Conservation (phyloP, 805 yeast species). For the Saccharomycopsis sp. region DNA sequence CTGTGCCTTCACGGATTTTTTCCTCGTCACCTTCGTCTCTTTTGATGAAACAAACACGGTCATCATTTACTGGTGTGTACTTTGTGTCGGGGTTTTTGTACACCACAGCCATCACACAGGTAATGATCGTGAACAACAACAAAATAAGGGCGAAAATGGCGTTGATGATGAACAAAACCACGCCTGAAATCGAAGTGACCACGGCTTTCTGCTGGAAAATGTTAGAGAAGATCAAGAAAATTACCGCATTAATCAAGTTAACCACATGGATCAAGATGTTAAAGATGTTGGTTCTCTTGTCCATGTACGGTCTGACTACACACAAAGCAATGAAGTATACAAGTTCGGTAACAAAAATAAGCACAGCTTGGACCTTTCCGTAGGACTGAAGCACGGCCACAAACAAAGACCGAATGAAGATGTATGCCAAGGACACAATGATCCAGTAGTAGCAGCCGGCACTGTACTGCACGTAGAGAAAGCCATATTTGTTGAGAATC, state of each 20-base stretch:
- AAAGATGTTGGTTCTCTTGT: slow-evolving; percentile 88
- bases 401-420: slow-evolving; percentile 68
- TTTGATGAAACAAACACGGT: slow-evolving; percentile 91
- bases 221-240: slow-evolving; percentile 84
- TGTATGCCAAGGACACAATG: slow-evolving; percentile 54
- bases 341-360: slow-evolving; percentile 71
- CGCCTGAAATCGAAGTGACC: slow-evolving; percentile 89
- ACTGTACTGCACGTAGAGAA: slow-evolving; percentile 82
- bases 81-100: slow-evolving; percentile 92
- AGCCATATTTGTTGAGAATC: slow-evolving; percentile 82
- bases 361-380: slow-evolving; percentile 78
- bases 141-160: slow-evolving; percentile 82
- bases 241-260: slow-evolving; percentile 72
- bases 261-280: slow-evolving; percentile 80
- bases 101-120: slow-evolving; percentile 77
- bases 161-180: slow-evolving; percentile 81
- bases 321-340: slow-evolving; percentile 59
- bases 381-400: slow-evolving; percentile 78
- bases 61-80: slow-evolving; percentile 95
- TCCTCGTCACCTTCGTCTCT: slow-evolving; percentile 39
- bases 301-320: slow-evolving; percentile 83
- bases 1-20: slow-evolving; percentile 20
- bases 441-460: slow-evolving; percentile 87
- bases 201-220: slow-evolving; percentile 76
- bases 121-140: slow-evolving; percentile 77